Base-by-base conservation (phyloP, 2,329 filamentous ascomycete genomes). In the Madurella mycetomatis region DNA sequence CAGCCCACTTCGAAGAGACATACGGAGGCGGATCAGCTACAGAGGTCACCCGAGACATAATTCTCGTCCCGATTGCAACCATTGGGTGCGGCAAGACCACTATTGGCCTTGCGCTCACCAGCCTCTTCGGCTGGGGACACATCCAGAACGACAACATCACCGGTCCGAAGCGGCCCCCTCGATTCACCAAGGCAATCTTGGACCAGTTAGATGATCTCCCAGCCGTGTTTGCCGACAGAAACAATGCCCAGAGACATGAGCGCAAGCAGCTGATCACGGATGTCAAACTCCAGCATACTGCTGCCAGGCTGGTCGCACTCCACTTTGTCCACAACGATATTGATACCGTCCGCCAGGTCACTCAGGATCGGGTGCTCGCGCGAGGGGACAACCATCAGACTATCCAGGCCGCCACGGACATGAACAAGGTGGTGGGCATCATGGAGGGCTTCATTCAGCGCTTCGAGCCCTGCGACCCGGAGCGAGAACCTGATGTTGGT, bases 31-130 rank as follows among this genome's bases (percentile, higher is more conserved):
- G 25, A 7, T 4, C 25, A 25, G 25, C 25, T 7, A 25, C 76
- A 9, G 78, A 84, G 7, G 82, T 88, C 2, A 79, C 75, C 0
- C 72, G 76, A 4, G 83, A 95, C 64, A 78, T 96, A 15, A 81
- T 96, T 16, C 78, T 99, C n/a, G 87, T 91, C 5, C 92, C 94
- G 0, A 85, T 96, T 63, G 91, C 94, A 1, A 96, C 94, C 0
- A 87, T 99, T 51, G 94, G 94, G 9, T 99, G 94, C 67, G 94
- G 94, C 53, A 99, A 99, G 78, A 99, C 94, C 0, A 99, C 94
- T 0, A 75, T 99, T 47, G 91, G 89, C 2, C 72, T 95, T 47
- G 92, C 89, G 2, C 76, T 99, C 17, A 80, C 81, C 4, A 86
- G 90, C 65, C 80, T 99, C 1, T 96, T 97, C 62, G 83, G 80